These are phyloP conservation scores for Pichia sorboxylosa DNA, from an alignment of 1,139 yeast species.

Conservation along the genomic window DNA sequence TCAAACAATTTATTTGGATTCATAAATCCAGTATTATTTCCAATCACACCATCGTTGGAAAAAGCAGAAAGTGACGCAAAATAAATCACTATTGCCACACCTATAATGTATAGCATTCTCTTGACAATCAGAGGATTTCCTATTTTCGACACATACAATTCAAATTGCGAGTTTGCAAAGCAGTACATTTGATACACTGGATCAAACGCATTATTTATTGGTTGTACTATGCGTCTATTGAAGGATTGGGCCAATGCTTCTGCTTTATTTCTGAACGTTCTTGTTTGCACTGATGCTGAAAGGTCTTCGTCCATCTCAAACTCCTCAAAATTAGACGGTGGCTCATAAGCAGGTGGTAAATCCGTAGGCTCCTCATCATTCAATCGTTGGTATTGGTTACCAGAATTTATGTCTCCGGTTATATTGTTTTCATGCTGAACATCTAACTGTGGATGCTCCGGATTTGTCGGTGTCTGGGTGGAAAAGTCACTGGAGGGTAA, in stretches of 20 bases:
- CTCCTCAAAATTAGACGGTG: conserved; percentile 24
- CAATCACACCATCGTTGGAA: conserved; percentile 29
- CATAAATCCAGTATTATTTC: conserved; percentile 45
- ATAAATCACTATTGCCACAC: conserved; percentile 48
- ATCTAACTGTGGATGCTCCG: not conserved
- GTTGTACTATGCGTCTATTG: conserved; percentile 35
- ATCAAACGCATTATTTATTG: conserved; percentile 48
- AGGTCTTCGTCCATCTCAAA: conserved; percentile 32
- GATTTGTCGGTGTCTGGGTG: not conserved
- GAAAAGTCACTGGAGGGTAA: conserved; percentile 3
- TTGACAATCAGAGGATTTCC: conserved; percentile 85
- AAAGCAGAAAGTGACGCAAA: conserved; percentile 44
- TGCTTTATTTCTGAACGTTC: conserved; percentile 12
- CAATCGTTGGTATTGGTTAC: not conserved
- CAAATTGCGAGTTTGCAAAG: conserved; percentile 36
- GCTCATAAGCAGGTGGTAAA: conserved; percentile 14
- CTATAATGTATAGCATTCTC: conserved; percentile 57
- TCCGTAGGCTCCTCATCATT: conserved; percentile 4
- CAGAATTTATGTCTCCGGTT: not conserved
- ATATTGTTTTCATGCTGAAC: not conserved
- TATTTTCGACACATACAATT: conserved; percentile 44
- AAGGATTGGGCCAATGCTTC: conserved; percentile 27
- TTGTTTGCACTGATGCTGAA: conserved; percentile 1
- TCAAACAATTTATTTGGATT: conserved; percentile 41
- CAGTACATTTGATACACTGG: conserved; percentile 56